Evolutionary conservation across 177 flowering plant genomes (phyloP), one percentile per base, ranked within the genome.

Genomic region (Vitis hybrid): DNA sequence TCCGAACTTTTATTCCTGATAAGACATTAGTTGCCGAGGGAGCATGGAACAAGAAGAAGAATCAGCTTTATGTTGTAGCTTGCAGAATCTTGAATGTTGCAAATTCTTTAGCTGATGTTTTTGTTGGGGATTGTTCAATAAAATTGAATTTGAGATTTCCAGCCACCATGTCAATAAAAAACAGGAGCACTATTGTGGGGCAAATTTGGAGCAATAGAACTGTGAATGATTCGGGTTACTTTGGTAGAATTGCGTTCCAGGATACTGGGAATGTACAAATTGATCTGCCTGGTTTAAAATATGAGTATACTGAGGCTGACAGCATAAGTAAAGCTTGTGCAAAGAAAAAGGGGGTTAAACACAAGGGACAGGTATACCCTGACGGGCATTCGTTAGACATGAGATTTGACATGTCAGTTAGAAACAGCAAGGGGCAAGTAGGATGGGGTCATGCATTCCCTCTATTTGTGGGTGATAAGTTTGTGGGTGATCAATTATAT

Each of bases 11-110:
- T 20, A 76, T 62, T 73, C 88, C 88, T 3, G 70, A 71, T 26
- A 79, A 63, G 14, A 71, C 88, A 0, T 73, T 89, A 72, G 75
- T 92, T 49, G 92, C 82, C 2, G 96, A 92, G 73, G 98, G 93
- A 58, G 67, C 69, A 1, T 94, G 94, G 96, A 84, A 89, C 75
- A 79, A 33, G 48, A 73, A 78, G 72, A 82, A 62, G 55, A 86
- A 84, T 60, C 72, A 33, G 67, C 66, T 89, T 1, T 68, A 69
- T 18, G 64, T 78, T 45, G 80, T 84, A 69, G 94, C 84, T 29
- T 94, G 97, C 63, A 80, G 87, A 15, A 71, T 94, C 48, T 60
- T 81, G 66, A 81, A 86, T 66, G 60, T 56, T 31, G 19, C 71
- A 1, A 68, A 62, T 62, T 77, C 86, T 56, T 73, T 79, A 16